A percentile compares a stretch with the other conserved stretches of the same genome.
Evolutionary conservation across 2,329 filamentous ascomycete species (phyloP).

Genomic region (Daldinia sp.): DNA sequence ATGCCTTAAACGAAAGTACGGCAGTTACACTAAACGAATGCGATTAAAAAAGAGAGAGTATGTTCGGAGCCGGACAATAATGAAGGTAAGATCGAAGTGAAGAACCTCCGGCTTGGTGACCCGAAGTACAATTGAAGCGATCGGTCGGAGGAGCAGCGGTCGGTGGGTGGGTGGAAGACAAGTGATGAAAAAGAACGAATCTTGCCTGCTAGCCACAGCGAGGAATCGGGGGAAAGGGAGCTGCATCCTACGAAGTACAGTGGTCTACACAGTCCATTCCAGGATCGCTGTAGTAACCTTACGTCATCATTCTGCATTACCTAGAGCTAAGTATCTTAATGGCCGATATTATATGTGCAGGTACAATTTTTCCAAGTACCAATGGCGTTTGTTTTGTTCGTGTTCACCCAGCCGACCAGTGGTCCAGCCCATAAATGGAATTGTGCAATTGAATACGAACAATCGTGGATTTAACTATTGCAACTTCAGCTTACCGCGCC

Average conservation of each 20-base stretch:
- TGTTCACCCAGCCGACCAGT: slow-evolving; percentile 24
- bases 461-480: slow-evolving; percentile 10
- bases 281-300: slow-evolving; percentile 19
- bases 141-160: slow-evolving; percentile 9
- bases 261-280: slow-evolving; percentile 10
- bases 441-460: slow-evolving; percentile 30
- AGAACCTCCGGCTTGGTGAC: slow-evolving; percentile 11
- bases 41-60: slow-evolving; percentile 11
- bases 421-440: slow-evolving; percentile 23
- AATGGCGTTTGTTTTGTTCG: slow-evolving; percentile 16
- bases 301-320: slow-evolving; percentile 26
- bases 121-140: slow-evolving; percentile 16
- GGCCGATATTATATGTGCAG: not conserved
- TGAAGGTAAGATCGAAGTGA: slow-evolving; percentile 16
- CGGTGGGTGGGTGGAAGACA: slow-evolving; percentile 10
- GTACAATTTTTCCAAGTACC: slow-evolving; percentile 12
- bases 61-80: slow-evolving; percentile 11
- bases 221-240: slow-evolving; percentile 30
- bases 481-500: slow-evolving; percentile 10
- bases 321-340: slow-evolving; percentile 4
- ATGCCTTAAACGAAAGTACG: slow-evolving; percentile 15
- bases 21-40: slow-evolving; percentile 18
- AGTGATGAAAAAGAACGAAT: slow-evolving; percentile 19
- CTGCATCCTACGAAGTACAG: slow-evolving; percentile 18
- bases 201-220: slow-evolving; percentile 17